Evolutionary conservation across 306 rosid genomes (phyloP), one percentile per base, ranked within the genome.

Genomic region (Cucurbita pepo): DNA sequence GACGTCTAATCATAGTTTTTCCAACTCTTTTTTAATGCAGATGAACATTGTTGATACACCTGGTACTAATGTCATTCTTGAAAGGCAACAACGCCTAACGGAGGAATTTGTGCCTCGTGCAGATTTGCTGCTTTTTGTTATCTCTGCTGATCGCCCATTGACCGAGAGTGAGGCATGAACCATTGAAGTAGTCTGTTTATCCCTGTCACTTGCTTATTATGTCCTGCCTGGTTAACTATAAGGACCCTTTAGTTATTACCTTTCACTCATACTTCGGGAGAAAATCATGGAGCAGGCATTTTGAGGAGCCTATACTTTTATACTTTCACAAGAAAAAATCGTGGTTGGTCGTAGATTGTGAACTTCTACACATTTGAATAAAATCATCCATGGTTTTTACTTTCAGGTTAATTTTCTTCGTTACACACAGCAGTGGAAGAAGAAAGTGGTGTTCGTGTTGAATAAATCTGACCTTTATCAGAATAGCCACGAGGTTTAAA

Each of bases 31-130:
- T 69, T 72, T 72, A 48, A 77, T 66, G 73, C 97, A 91, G 99
- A 94, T 94, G 92, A 88, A 78, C 64, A 60, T 94, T 79, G 97
- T 94, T 56, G 98, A 94, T 79, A 94, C 98, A 71, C 98, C 98
- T 59, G 98, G 98, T 83, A 90, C 98, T 73, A 94, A 94, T 87
- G 98, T 94, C 81, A 94, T 94, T 85, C 97, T 90, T 69, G 97
- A 89, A 74, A 90, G 98, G 79, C 98, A 94, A 71, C 98, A 94
- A 70, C 89, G 95, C 75, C 92, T 94, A 25, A 94, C 98, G 0
- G 98, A 94, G 86, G 98, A 94, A 85, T 94, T 94, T 79, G 95
- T 94, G 74, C 98, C 97, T 59, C 97, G 98, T 72, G 97, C 98
- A 44, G 98, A 94, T 83, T 85, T 94, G 80, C 91, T 94, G 82